A percentile compares a stretch with the other conserved stretches of the same genome.
Evolutionary conservation across 495 filamentous ascomycete genomes (phyloP).

Genomic region (Sordaria brevicollis): DNA sequence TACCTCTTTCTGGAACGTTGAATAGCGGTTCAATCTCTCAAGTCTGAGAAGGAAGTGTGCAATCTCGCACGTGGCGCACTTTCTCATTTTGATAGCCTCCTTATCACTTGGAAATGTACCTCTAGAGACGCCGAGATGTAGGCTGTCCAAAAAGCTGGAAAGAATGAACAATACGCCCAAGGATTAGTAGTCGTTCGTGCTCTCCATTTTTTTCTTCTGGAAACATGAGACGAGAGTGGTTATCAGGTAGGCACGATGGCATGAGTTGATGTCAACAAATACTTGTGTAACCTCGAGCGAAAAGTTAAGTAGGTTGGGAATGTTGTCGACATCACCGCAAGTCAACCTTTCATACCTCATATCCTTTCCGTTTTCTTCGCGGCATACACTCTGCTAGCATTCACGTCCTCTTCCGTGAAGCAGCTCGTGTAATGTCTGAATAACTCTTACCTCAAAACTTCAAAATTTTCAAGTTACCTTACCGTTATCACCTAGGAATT

Average conservation of each 20-base stretch:
- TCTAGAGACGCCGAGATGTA: no score
- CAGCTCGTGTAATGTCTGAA: not conserved
- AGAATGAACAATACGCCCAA: no score
- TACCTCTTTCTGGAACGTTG: no score
- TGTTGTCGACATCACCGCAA: not conserved
- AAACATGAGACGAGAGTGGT: not conserved
- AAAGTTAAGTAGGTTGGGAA: not conserved
- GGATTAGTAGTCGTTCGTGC: not conserved
- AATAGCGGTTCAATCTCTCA: no score
- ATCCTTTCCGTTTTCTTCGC: not conserved
- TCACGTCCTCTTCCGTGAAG: not conserved
- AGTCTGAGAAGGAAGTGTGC: no score
- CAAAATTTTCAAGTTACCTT: not conserved
- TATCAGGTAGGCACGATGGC: not conserved
- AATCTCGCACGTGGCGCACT: no score
- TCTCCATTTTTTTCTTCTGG: not conserved
- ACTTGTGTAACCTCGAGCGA: no score
- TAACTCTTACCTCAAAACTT: not conserved
- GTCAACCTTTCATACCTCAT: not conserved
- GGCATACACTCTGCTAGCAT: not conserved
- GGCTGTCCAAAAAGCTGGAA: no score
- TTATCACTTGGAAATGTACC: no score
- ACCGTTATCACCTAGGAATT: not conserved
- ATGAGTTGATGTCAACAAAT: not conserved
- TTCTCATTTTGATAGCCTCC: no score